Conservation (phyloP, 805 yeast species). For the Jamesozyma spencerorum region DNA sequence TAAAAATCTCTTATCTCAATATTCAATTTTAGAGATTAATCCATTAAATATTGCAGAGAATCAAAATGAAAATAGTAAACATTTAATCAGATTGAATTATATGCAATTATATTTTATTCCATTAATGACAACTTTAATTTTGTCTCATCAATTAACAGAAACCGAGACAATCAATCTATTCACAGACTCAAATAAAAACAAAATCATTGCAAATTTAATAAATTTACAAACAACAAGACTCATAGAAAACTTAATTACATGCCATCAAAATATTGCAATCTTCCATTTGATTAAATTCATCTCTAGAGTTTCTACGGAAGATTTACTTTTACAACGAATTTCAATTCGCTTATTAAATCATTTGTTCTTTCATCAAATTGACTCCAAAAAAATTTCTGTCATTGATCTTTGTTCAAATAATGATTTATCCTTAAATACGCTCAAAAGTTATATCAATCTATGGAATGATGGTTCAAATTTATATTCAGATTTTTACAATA, state of each 20-base stretch:
- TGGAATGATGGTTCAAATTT: slow-evolving; percentile 32
- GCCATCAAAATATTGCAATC: slow-evolving; percentile 32
- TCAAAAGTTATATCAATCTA: slow-evolving; percentile 17
- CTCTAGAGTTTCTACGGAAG: slow-evolving; percentile 26
- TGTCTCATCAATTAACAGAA: slow-evolving; percentile 14
- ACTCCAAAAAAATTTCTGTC: slow-evolving; percentile 1
- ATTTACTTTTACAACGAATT: slow-evolving; percentile 28
- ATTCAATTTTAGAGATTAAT: slow-evolving; percentile 10
- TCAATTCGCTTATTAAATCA: slow-evolving; percentile 27
- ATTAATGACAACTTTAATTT: slow-evolving; percentile 11
- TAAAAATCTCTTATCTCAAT: slow-evolving; percentile 12
- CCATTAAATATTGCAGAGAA: slow-evolving; percentile 3
- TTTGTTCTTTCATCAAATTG: slow-evolving; percentile 20
- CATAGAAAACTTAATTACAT: slow-evolving; percentile 30
- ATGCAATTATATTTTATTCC: slow-evolving; percentile 20
- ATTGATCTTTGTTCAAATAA: slow-evolving; percentile 14
- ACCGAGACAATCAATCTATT: background rate
- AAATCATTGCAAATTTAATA: slow-evolving; percentile 3
- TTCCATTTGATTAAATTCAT: slow-evolving; percentile 31
- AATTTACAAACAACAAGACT: slow-evolving; percentile 16
- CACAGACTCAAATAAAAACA: slow-evolving; percentile 7
- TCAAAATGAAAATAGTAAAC: slow-evolving; percentile 9
- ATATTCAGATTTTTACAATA: slow-evolving; percentile 19
- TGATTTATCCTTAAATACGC: slow-evolving; percentile 17
- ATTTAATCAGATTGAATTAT: slow-evolving; percentile 16